Conservation (phyloP, 2,329 filamentous ascomycete genomes). For the Alternaria sp. region DNA sequence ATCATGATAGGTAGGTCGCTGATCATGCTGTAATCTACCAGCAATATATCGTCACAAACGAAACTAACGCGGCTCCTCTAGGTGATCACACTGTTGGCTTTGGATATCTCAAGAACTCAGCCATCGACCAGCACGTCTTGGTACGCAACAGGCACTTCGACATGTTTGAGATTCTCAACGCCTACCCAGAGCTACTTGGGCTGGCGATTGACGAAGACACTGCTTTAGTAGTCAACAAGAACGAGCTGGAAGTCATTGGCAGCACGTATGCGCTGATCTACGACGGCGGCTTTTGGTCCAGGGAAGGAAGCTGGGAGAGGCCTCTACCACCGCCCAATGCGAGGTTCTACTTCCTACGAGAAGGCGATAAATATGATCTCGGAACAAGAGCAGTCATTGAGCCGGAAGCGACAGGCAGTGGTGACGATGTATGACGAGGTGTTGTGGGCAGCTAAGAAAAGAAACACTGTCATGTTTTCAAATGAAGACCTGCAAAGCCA, state of each 20-base stretch:
- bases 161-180: slow-evolving; percentile 33
- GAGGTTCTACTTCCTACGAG: slow-evolving; percentile 34
- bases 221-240: slow-evolving; percentile 31
- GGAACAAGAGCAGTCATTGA: slow-evolving; percentile 24
- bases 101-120: slow-evolving; percentile 37
- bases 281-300: slow-evolving; percentile 37
- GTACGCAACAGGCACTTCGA: slow-evolving; percentile 39
- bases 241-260: slow-evolving; percentile 35
- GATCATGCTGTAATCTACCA: neutral
- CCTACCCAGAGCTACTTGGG: slow-evolving; percentile 29
- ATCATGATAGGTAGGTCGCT: slow-evolving; percentile 30
- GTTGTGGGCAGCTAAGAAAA: neutral
- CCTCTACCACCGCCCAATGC: slow-evolving; percentile 20
- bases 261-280: slow-evolving; percentile 38
- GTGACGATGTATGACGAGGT: neutral
- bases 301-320: slow-evolving; percentile 31
- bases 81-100: slow-evolving; percentile 27
- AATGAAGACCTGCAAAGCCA: neutral
- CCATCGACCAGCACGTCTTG: slow-evolving; percentile 38
- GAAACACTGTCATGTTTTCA: neutral
- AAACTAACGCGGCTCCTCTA: neutral
- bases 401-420: neutral
- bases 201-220: slow-evolving; percentile 40
- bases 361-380: slow-evolving; percentile 33
- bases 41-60: too few relatives aligned